phyloP scores from a whole-genome alignment of 768 basidiomycete species.

The Hericium rajendrae region DNA sequence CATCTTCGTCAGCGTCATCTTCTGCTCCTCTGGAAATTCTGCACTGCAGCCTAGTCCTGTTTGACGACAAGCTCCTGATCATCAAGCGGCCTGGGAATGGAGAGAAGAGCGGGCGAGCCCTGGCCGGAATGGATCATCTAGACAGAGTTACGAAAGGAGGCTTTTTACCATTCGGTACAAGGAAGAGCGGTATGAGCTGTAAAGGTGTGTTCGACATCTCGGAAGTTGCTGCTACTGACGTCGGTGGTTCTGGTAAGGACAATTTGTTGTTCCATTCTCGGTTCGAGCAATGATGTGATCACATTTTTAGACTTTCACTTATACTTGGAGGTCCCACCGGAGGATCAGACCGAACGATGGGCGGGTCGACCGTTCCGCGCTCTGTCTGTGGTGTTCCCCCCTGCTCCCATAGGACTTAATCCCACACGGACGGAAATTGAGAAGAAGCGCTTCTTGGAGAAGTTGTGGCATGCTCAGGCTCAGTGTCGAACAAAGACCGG shows the following conservation, averaged over 20 bases:
- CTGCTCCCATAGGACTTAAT: conserved; percentile 55
- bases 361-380: conserved; percentile 78
- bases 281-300: neutral
- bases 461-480: conserved; percentile 84
- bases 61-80: conserved; percentile 89
- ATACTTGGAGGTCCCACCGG: conserved; percentile 74
- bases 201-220: conserved; percentile 80
- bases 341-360: conserved; percentile 82
- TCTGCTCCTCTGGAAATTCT: conserved; percentile 36
- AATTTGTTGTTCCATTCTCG: conserved; percentile 1
- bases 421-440: conserved; percentile 52
- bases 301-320: conserved; percentile 63
- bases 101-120: conserved; percentile 60
- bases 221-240: conserved; percentile 75
- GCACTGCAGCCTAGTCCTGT: conserved; percentile 85
- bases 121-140: conserved; percentile 71
- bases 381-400: conserved; percentile 69
- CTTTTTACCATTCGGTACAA: conserved; percentile 47
- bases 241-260: conserved; percentile 71
- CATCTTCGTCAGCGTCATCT: conserved; percentile 34
- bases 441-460: conserved; percentile 79
- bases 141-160: conserved; percentile 61
- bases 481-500: conserved; percentile 63
- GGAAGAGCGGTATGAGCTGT: conserved; percentile 73
- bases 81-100: conserved; percentile 75